phyloP scores from a whole-genome alignment of 768 basidiomycete species.

The Tephrocybe rancida region DNA sequence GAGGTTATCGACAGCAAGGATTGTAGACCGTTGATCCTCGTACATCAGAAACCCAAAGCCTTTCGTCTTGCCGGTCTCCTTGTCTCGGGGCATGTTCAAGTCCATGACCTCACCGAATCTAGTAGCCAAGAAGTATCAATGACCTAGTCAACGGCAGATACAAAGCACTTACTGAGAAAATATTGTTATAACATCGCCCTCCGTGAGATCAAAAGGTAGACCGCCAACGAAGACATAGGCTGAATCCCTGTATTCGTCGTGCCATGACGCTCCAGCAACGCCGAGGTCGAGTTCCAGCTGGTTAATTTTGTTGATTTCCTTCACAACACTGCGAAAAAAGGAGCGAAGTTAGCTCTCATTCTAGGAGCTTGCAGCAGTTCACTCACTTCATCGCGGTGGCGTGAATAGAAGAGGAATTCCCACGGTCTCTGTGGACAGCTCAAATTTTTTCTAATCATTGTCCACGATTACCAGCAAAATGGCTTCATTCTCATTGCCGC shows the following conservation, averaged over 20 bases:
- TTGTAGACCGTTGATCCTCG: conserved; percentile 94
- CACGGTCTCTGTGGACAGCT: conserved; percentile 29
- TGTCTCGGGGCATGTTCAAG: conserved; percentile 92
- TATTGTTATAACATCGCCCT: conserved; percentile 96
- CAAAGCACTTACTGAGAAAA: conserved; percentile 85
- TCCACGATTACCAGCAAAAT: conserved; percentile 34
- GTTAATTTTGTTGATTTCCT: conserved; percentile 94
- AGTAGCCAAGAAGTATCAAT: conserved; percentile 1
- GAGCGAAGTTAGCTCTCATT: conserved; percentile 9
- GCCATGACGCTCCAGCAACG: conserved; percentile 78
- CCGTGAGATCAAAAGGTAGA: conserved; percentile 85
- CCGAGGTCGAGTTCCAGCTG: conserved; percentile 86
- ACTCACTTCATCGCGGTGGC: conserved; percentile 71
- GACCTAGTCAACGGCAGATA: neutral
- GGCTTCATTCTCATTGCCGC: conserved; percentile 85
- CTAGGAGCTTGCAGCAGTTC: neutral
- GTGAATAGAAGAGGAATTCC: conserved; percentile 32
- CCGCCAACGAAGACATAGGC: conserved; percentile 96
- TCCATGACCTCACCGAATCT: conserved; percentile 98
- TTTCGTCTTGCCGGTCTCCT: conserved; percentile 84
- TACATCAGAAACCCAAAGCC: conserved; percentile 99
- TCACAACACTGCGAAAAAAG: conserved; percentile 69
- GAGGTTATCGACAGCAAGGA: conserved; percentile 97
- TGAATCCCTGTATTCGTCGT: conserved; percentile 97
- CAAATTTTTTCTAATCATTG: conserved; percentile 30